phyloP scores from a whole-genome alignment of 73 alveolate genomes.

The Paramecium sexaurelia region DNA sequence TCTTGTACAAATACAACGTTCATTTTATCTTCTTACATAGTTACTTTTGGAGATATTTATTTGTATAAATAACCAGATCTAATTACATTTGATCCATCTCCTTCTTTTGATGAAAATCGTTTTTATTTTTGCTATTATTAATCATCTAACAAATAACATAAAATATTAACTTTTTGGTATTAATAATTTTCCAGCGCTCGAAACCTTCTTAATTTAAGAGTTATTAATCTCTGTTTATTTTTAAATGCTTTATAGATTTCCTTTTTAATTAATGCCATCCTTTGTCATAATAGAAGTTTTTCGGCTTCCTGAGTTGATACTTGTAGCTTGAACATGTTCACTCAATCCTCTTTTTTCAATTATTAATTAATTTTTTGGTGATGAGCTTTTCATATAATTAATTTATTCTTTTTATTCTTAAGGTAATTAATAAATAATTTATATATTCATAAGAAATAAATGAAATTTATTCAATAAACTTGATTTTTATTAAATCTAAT shows the following conservation, averaged over 20 bases:
- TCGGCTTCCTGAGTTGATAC: not conserved
- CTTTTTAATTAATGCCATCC: not conserved
- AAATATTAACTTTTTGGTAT: not conserved
- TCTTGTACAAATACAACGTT: not conserved
- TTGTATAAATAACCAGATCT: not conserved
- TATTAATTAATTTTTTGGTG: not conserved
- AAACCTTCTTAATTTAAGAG: not conserved
- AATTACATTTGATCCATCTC: not conserved
- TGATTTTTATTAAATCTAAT: not conserved
- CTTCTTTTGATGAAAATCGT: slow-evolving; percentile 35
- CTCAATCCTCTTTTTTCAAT: not conserved
- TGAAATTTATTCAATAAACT: not conserved
- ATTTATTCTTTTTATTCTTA: not conserved
- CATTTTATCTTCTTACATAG: not conserved
- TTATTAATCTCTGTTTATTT: not conserved
- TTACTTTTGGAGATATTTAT: slow-evolving; percentile 12
- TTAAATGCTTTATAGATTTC: not conserved
- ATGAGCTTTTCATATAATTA: not conserved
- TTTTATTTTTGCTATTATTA: not conserved
- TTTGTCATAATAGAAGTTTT: not conserved
- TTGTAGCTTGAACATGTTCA: not conserved
- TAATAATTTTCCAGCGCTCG: slow-evolving; percentile 1
- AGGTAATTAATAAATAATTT: not conserved
- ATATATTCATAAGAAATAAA: not conserved
- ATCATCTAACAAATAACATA: not conserved